Evolutionary conservation across 495 filamentous ascomycete species (phyloP).

Genomic region (Xylaria flabelliformis): DNA sequence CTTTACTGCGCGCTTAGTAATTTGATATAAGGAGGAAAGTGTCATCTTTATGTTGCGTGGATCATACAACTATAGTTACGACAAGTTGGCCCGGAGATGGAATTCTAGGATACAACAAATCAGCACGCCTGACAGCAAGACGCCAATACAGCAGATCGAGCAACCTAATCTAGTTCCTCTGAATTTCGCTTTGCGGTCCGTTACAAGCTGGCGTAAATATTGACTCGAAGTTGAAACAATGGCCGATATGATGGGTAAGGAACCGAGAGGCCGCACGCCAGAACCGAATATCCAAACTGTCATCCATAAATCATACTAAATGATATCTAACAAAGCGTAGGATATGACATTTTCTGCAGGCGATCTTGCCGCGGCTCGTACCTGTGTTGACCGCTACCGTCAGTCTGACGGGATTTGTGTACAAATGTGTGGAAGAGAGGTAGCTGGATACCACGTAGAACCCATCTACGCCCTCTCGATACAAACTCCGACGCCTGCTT

Average conservation of each 20-base stretch:
- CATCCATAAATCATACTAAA: conserved; percentile 2
- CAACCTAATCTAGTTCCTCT: not conserved
- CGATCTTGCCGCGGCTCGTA: not conserved
- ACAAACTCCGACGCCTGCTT: conserved; percentile 27
- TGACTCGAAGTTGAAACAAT: not conserved
- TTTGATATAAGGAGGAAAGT: not conserved
- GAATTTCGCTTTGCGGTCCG: not conserved
- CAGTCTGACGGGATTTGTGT: conserved; percentile 13
- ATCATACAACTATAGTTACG: not conserved
- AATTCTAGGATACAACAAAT: not conserved
- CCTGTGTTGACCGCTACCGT: not conserved
- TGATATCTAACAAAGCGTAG: not conserved
- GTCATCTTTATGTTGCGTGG: not conserved
- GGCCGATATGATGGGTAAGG: not conserved
- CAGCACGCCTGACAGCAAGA: not conserved
- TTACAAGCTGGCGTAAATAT: not conserved
- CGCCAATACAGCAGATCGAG: not conserved
- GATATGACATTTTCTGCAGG: not conserved
- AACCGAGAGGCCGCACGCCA: not conserved
- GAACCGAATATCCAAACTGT: not conserved
- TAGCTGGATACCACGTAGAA: not conserved
- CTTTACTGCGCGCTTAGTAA: not conserved
- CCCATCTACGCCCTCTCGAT: conserved; percentile 14
- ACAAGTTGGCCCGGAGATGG: not conserved
- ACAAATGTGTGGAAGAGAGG: conserved; percentile 17